Percentiles rank a stretch among this genome's conserved stretches.
These are phyloP conservation scores for Elongisporangium undulatum DNA, from an alignment of 352 stramenopile genomes.

Conservation along the genomic window DNA sequence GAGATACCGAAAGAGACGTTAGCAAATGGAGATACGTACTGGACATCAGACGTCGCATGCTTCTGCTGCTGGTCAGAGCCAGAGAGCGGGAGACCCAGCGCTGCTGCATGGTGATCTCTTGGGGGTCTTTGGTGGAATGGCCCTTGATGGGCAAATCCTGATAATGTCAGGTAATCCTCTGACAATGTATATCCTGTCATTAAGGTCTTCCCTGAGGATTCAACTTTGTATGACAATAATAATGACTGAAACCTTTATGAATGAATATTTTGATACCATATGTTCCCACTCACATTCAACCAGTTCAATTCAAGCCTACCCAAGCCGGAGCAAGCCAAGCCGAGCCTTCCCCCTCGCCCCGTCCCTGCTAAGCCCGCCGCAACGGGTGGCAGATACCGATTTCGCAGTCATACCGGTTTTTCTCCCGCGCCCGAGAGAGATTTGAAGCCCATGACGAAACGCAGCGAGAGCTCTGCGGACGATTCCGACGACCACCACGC, in stretches of 20 bases:
- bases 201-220: not conserved
- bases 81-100: not conserved
- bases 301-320: not conserved
- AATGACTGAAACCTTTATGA: not conserved
- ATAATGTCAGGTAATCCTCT: not conserved
- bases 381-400: slow-evolving; percentile 1
- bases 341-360: not conserved
- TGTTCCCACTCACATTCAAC: not conserved
- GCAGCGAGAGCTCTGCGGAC: not conserved
- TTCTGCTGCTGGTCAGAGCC: not conserved
- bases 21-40: not conserved
- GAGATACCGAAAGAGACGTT: not conserved
- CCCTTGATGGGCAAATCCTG: not conserved
- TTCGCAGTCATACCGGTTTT: not conserved
- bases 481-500: not conserved
- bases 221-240: not conserved
- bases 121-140: not conserved
- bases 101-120: not conserved
- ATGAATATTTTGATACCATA: not conserved
- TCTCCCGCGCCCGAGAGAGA: not conserved
- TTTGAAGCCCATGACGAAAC: not conserved
- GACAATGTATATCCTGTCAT: not conserved
- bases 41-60: not conserved
- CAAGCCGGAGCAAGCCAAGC: no score
- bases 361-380: not conserved